A percentile compares a stretch with the other conserved stretches of the same genome.
phyloP scores from a whole-genome alignment of 495 filamentous ascomycete genomes.

The Barbatosphaeria neglecta region DNA sequence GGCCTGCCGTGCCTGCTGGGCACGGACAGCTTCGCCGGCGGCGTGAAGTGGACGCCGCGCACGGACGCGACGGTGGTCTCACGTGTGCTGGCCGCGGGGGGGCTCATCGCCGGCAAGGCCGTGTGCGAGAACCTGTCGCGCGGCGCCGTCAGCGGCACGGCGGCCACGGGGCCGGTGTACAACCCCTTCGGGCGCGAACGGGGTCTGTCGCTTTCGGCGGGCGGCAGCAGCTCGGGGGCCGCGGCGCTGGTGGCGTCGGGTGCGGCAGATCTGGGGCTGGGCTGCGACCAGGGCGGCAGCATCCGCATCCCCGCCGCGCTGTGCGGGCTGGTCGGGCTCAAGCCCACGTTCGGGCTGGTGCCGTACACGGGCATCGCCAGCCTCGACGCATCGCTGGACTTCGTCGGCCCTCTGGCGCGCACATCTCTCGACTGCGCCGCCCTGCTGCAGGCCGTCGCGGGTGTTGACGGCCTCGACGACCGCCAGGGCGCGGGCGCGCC shows the following conservation, averaged over 20 bases:
- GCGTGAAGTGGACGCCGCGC: constrained; percentile 19
- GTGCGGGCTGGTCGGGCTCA: constrained; percentile 36
- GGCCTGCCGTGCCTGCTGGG: constrained; percentile 25
- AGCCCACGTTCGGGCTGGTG: constrained; percentile 38
- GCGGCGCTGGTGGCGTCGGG: constrained; percentile 40
- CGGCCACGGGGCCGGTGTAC: constrained; percentile 37
- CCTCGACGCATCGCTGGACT: constrained; percentile 35
- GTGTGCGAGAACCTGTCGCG: constrained; percentile 38
- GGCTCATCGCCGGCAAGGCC: constrained; percentile 22
- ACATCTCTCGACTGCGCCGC: constrained; percentile 38
- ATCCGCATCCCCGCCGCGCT: constrained; percentile 43
- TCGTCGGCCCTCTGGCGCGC: constrained; percentile 36
- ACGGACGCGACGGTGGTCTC: constrained; percentile 26
- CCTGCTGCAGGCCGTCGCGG: constrained; percentile 41
- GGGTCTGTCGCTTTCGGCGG: constrained; percentile 42
- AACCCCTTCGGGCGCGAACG: constrained; percentile 36
- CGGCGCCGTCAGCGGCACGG: constrained; percentile 28
- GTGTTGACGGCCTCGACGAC: constrained; percentile 47
- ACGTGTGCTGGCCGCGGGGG: constrained; percentile 22
- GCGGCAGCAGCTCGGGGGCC: constrained; percentile 48
- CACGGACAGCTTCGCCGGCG: constrained; percentile 19
- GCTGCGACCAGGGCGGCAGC: constrained; percentile 50
- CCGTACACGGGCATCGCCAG: constrained; percentile 38
- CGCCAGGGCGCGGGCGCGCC: constrained; percentile 16
- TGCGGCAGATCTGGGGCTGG: constrained; percentile 44